Evolutionary conservation across 768 basidiomycete species (phyloP), one percentile per base, ranked within the genome.

Genomic region (Pleurotus platypus): DNA sequence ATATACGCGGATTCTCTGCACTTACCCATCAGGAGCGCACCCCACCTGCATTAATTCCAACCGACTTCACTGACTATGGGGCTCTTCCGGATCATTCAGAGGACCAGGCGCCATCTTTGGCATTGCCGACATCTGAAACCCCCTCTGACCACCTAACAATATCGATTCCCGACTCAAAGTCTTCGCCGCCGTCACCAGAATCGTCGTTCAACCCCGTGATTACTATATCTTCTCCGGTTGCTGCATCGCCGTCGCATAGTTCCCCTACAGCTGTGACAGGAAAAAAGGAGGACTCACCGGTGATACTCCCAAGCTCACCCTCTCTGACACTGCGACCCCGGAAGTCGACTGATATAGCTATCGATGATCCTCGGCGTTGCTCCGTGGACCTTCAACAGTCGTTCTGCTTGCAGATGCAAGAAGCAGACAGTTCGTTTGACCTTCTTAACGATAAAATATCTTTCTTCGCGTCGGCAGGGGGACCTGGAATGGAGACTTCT

Each of bases 401-500:
- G 8, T 81, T 83, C 63, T 75, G 76, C 12, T 54, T 80, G 26
- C 78, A 81, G 39, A 65, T 80, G 37, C 70, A 73, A 54, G 74
- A 73, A 15, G 69, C 73, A 30, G 78, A 80, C n/a, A 65, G 70
- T 37, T 77, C 75, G 35, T 82, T 82, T 62, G 80, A 83, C 61
- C 60, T 83, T 37, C 62, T 83, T 55, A 81, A 79, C 57, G 81
- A 82, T 62, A 77, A 75, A 55, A 73, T 82, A 49, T 81, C 80
- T 0, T 78, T 81, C 59, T 71, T 80, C 43, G 66, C 61, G 38
- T 60, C 69, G 7, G 57, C 42, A 20, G 43, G 22, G 24, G 69
- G 64, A 30, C 64, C 62, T 58, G 71, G 67, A 13, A 61, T 64
- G 59, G 72, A 71, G 45, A 70, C 74, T 4, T 73, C 73, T 49